phyloP scores from a whole-genome alignment of 2,329 filamentous ascomycete species.

The Hypoxylon sp. region DNA sequence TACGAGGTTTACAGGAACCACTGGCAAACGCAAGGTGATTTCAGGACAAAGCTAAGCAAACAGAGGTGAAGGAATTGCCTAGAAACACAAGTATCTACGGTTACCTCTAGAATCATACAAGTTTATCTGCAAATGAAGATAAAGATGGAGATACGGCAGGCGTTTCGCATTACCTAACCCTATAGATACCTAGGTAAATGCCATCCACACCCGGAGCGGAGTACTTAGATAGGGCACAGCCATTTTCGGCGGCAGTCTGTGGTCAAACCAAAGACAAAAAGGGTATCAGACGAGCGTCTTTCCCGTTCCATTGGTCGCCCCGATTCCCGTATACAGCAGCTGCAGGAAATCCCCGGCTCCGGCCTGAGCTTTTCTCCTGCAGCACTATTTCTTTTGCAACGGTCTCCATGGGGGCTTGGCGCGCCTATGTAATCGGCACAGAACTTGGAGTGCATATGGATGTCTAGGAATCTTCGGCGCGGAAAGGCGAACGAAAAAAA shows the following conservation, averaged over 20 bases:
- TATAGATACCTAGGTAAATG: conserved; percentile 2
- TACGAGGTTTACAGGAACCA: conserved; percentile 6
- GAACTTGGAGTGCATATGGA: conserved; percentile 21
- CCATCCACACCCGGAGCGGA: conserved; percentile 35
- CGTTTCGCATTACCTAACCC: conserved; percentile 16
- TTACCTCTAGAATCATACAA: neutral
- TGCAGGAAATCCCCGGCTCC: conserved; percentile 14
- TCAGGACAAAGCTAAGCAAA: neutral
- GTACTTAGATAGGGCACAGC: conserved; percentile 24
- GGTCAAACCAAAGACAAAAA: conserved; percentile 27
- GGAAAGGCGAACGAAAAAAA: neutral
- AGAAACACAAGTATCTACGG: neutral
- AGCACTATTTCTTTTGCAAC: conserved; percentile 3
- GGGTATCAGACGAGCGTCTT: neutral
- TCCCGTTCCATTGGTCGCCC: conserved; percentile 22
- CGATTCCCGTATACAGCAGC: conserved; percentile 16
- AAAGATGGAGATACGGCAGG: neutral
- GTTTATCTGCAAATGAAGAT: neutral
- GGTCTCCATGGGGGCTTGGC: conserved; percentile 1
- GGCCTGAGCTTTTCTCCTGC: conserved; percentile 5
- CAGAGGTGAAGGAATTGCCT: neutral
- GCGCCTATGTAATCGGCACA: conserved; percentile 5
- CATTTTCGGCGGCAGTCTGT: conserved; percentile 26
- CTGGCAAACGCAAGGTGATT: conserved; percentile 4
- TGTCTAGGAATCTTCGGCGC: conserved; percentile 9